Conservation (phyloP, 352 stramenopile species). For the Plasmopara muralis region DNA sequence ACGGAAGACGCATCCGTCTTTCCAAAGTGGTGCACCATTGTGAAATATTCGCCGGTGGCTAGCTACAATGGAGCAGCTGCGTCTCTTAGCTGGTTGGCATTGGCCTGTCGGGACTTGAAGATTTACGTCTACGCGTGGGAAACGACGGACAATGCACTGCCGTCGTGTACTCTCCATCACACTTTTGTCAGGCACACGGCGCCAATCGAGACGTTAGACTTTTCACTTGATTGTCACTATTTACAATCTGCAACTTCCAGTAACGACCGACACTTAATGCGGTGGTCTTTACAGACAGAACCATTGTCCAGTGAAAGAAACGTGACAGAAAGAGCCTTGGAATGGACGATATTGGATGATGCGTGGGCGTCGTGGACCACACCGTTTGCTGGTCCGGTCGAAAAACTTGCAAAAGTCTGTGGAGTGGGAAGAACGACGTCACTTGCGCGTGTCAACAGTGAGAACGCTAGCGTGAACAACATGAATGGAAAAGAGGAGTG, state of each 20-base stretch:
- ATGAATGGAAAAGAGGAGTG: slow-evolving; percentile 12
- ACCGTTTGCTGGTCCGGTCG: slow-evolving; percentile 47
- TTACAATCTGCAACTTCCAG: slow-evolving; percentile 58
- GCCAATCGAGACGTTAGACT: slow-evolving; percentile 62
- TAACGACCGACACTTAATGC: slow-evolving; percentile 53
- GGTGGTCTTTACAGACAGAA: slow-evolving; percentile 42
- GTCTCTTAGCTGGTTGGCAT: slow-evolving; percentile 25
- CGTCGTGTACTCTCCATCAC: slow-evolving; percentile 36
- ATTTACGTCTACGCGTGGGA: slow-evolving; percentile 66
- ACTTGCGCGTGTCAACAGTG: slow-evolving; percentile 37
- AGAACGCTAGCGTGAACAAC: slow-evolving; percentile 6
- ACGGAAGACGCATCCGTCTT: slow-evolving; percentile 7
- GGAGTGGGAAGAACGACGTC: slow-evolving; percentile 21
- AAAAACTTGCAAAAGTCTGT: slow-evolving; percentile 37
- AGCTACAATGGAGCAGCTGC: slow-evolving; percentile 4
- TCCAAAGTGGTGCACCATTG: slow-evolving; percentile 43
- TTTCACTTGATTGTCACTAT: slow-evolving; percentile 46
- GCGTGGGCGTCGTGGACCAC: slow-evolving; percentile 47
- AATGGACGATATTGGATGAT: slow-evolving; percentile 30
- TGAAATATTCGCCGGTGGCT: slow-evolving; percentile 40
- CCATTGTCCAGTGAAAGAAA: slow-evolving; percentile 1
- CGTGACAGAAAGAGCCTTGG: neutral
- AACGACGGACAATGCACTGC: slow-evolving; percentile 8
- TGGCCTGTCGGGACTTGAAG: slow-evolving; percentile 59
- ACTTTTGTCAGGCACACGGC: slow-evolving; percentile 62